Conservation (phyloP, 371 early-diverging fungal genomes). For the Actinomortierella wolfii region DNA sequence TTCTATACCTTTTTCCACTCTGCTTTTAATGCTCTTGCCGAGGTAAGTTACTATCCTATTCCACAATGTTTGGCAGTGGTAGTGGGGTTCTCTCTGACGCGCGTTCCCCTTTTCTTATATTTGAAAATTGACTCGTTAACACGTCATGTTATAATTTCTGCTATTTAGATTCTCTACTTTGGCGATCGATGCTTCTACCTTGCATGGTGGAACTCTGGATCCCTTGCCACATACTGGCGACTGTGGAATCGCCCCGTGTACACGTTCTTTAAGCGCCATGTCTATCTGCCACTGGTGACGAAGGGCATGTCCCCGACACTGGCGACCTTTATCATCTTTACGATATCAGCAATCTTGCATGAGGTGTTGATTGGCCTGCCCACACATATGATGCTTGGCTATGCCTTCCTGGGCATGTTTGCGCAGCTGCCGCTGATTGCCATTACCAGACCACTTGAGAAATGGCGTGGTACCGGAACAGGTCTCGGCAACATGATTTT, state of each 20-base stretch:
- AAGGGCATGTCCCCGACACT: conserved; percentile 53
- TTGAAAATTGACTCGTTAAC: too few relatives aligned
- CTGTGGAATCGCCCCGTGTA: conserved; percentile 92
- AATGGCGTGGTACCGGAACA: conserved; percentile 74
- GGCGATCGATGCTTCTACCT: conserved; percentile 91
- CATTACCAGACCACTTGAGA: conserved; percentile 65
- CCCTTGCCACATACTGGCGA: conserved; percentile 86
- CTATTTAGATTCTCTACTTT: conserved; percentile 71
- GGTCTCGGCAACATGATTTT: conserved; percentile 91
- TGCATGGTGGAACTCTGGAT: conserved; percentile 92
- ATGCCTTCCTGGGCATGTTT: conserved; percentile 91
- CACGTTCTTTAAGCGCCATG: conserved; percentile 86
- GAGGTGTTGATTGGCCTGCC: conserved; percentile 88
- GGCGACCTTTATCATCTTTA: conserved; percentile 74
- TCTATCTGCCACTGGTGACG: conserved; percentile 75
- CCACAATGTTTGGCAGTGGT: background rate
- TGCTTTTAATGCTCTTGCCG: conserved; percentile 80
- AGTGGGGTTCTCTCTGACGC: too few relatives aligned
- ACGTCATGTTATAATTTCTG: too few relatives aligned
- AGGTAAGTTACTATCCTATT: conserved; percentile 42
- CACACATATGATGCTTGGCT: conserved; percentile 76
- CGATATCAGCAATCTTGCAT: conserved; percentile 84
- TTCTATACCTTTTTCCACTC: conserved; percentile 92
- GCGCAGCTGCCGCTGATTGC: conserved; percentile 87
- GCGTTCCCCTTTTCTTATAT: too few relatives aligned